Evolutionary conservation across 257 asterid genomes (phyloP).

Genomic region (Solanum chmielewskii): DNA sequence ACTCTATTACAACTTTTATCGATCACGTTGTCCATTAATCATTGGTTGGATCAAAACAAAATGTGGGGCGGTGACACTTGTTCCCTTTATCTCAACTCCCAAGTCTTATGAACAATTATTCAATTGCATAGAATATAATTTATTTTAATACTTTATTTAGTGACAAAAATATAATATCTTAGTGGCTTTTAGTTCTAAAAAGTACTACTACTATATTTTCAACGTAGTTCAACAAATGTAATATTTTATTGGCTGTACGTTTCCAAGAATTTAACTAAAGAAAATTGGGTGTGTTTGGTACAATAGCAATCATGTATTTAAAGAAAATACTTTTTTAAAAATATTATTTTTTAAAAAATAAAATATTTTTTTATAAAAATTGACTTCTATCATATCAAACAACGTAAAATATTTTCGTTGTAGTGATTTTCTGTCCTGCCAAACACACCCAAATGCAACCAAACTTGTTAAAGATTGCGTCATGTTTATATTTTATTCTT

Average conservation of each 20-base stretch:
- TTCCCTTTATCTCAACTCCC: background rate
- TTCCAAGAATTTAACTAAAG: background rate
- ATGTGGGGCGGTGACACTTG: background rate
- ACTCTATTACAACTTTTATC: rapidly evolving
- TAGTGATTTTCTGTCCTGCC: background rate
- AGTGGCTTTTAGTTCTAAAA: background rate
- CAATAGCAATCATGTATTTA: background rate
- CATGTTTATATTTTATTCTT: background rate
- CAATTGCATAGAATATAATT: background rate
- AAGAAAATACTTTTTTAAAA: background rate
- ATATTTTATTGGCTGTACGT: background rate
- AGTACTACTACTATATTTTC: background rate
- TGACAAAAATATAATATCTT: background rate
- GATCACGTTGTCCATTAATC: background rate
- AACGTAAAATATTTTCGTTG: background rate
- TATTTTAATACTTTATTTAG: background rate
- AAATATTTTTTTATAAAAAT: background rate
- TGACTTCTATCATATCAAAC: background rate
- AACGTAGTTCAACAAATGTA: background rate
- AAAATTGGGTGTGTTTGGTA: background rate
- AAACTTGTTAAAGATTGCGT: background rate
- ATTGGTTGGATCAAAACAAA: background rate
- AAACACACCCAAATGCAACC: background rate
- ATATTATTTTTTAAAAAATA: too few relatives aligned
- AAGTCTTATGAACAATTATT: background rate